Evolutionary conservation across 108 stramenopile genomes (phyloP), one percentile per base, ranked within the genome.

Genomic region (Skeletonema menzelii): DNA sequence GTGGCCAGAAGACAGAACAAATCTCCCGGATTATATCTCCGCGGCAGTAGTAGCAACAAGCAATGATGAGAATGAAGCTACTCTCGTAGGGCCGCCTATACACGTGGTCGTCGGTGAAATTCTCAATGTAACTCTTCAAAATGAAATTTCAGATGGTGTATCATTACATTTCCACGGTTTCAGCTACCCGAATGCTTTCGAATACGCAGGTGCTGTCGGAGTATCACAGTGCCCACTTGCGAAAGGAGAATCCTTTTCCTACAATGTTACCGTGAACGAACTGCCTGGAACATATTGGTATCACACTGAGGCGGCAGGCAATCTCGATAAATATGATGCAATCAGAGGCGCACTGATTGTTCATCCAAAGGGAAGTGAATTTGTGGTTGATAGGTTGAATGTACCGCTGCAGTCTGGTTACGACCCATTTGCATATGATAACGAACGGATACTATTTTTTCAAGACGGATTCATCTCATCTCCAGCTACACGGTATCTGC

Each of bases 371-470:
- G 68, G 69, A 60, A 26, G 26, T n/a, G 65, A 73, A 11, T 19
- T 14, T 1, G 1, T 73, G 13, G 72, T 73, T 5, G 38, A 73
- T 59, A 58, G 34, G 59, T 56, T 73, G 4, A 66, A 67, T 17
- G 49, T 17, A 26, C 15, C 27, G 8, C 15, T 28, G 1, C 47
- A 53, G 27, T n/a, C 19, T 30, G 35, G 30, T 10, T 4, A 76
- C 20, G 30, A 31, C 38, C 61, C 60, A 61, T n/a, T 62, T 27
- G 17, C 60, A 14, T 76, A 70, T 24, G 35, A 38, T 22, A 53
- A 76, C 30, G 75, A 76, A 31, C 40, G 75, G 10, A 62, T 76
- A n/a, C 24, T 76, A 24, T 76, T 76, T 42, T 70, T 76, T 34
- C 38, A 59, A 37, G 75, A 69, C 35, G 60, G 46, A 11, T 76